phyloP scores from a whole-genome alignment of 2,329 filamentous ascomycete genomes.

The Hymenoscyphus scutula region DNA sequence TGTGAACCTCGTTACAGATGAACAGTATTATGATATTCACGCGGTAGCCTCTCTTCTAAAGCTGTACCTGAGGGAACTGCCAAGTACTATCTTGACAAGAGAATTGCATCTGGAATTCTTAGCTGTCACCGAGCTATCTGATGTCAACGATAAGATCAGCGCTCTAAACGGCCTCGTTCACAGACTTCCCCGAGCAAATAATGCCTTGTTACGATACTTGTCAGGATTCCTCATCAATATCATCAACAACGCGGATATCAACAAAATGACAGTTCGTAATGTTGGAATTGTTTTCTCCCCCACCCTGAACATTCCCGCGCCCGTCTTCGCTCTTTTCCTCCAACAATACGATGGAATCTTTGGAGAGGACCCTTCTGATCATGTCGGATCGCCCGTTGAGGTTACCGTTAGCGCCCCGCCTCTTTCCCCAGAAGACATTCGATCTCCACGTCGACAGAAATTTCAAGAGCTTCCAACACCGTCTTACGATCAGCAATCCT shows the following conservation, averaged over 20 bases:
- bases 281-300: constrained; percentile 98
- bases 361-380: constrained; percentile 54
- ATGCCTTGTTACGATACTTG: constrained; percentile 77
- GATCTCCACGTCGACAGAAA: constrained; percentile 63
- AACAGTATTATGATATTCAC: constrained; percentile 90
- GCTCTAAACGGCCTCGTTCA: constrained; percentile 77
- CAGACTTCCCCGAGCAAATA: constrained; percentile 75
- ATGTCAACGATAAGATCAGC: constrained; percentile 71
- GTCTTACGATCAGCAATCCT: constrained; percentile 56
- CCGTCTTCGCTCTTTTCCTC: constrained; percentile 89
- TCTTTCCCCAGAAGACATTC: constrained; percentile 54
- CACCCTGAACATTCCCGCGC: constrained; percentile 92
- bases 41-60: constrained; percentile 93
- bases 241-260: constrained; percentile 82
- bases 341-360: constrained; percentile 90
- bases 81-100: constrained; percentile 84
- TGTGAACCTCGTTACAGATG: constrained; percentile 78
- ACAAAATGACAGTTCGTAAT: constrained; percentile 98
- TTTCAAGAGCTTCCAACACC: constrained; percentile 63
- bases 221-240: constrained; percentile 88
- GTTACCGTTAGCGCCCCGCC: constrained; percentile 41
- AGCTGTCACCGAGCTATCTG: constrained; percentile 74
- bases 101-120: constrained; percentile 90
- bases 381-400: constrained; percentile 51
- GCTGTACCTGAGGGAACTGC: constrained; percentile 87